These are phyloP conservation scores for Cicer judaicum DNA, from an alignment of 306 rosid species.

Conservation along the genomic window DNA sequence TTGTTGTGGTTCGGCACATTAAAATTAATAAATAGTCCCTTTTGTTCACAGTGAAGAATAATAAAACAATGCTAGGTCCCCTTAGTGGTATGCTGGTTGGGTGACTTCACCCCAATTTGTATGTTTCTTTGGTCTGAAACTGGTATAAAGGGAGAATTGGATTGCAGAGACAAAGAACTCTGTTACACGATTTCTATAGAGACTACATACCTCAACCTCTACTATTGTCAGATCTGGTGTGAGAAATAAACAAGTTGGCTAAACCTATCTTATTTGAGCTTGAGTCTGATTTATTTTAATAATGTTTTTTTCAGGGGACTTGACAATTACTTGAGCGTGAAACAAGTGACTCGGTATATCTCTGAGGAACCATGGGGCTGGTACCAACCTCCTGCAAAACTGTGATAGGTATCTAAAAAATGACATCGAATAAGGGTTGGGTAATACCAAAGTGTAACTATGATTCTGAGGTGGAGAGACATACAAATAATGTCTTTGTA, in stretches of 20 bases:
- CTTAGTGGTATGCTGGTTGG: no score
- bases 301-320: conserved; percentile 76
- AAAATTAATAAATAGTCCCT: neutral
- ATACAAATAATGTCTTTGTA: neutral
- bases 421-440: conserved; percentile 37
- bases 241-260: neutral
- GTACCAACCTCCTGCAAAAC: conserved; percentile 86
- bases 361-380: conserved; percentile 95
- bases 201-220: neutral
- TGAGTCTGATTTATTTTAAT: conserved; percentile 1
- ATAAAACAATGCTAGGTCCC: neutral
- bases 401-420: conserved; percentile 48
- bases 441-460: neutral
- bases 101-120: conserved; percentile 5
- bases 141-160: conserved; percentile 6
- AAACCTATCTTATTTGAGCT: conserved; percentile 22
- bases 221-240: conserved; percentile 29
- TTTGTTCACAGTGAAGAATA: neutral
- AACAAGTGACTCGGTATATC: conserved; percentile 85
- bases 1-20: neutral
- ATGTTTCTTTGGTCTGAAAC: conserved; percentile 15
- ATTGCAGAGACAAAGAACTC: neutral
- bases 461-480: conserved; percentile 5
- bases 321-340: conserved; percentile 85
- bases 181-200: neutral